A percentile compares a stretch with the other conserved stretches of the same genome.
Evolutionary conservation across 306 rosid genomes (phyloP).

Genomic region (Begonia peltatifolia): DNA sequence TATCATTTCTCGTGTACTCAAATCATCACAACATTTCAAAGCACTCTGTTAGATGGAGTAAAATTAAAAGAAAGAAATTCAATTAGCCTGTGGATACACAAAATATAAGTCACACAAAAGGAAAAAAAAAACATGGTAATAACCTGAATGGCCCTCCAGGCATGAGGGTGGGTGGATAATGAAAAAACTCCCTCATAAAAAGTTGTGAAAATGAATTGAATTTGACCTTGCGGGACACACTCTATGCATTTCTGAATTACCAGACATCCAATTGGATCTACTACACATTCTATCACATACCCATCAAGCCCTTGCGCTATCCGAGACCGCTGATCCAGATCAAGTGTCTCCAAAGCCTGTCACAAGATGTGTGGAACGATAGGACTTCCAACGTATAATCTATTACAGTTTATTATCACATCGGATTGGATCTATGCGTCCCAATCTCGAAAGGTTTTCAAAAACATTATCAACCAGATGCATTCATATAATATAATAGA

Average conservation of each 20-base stretch:
- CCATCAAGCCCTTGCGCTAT: slow-evolving; percentile 83
- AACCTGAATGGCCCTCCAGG: slow-evolving; percentile 97
- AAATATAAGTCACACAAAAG: slow-evolving; percentile 3
- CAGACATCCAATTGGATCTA: slow-evolving; percentile 89
- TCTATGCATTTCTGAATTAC: slow-evolving; percentile 92
- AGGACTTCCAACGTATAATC: not conserved
- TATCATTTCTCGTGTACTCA: slow-evolving; percentile 53
- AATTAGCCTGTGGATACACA: slow-evolving; percentile 4
- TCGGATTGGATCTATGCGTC: no score
- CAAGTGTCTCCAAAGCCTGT: slow-evolving; percentile 93
- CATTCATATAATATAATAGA: not conserved
- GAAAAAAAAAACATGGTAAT: slow-evolving; percentile 6
- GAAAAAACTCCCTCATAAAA: slow-evolving; percentile 80
- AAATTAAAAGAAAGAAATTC: slow-evolving; percentile 18
- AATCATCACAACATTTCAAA: slow-evolving; percentile 72
- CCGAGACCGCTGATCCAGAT: slow-evolving; percentile 59
- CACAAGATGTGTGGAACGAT: slow-evolving; percentile 2
- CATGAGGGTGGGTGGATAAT: slow-evolving; percentile 94
- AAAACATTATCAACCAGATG: not conserved
- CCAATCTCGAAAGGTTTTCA: not conserved
- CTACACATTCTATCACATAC: slow-evolving; percentile 74
- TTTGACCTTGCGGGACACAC: slow-evolving; percentile 76
- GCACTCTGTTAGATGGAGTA: slow-evolving; percentile 50
- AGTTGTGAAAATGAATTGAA: slow-evolving; percentile 73
- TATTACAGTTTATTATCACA: not conserved